Base-by-base conservation (phyloP, 352 stramenopile species). In the Blastocystis sp. region DNA sequence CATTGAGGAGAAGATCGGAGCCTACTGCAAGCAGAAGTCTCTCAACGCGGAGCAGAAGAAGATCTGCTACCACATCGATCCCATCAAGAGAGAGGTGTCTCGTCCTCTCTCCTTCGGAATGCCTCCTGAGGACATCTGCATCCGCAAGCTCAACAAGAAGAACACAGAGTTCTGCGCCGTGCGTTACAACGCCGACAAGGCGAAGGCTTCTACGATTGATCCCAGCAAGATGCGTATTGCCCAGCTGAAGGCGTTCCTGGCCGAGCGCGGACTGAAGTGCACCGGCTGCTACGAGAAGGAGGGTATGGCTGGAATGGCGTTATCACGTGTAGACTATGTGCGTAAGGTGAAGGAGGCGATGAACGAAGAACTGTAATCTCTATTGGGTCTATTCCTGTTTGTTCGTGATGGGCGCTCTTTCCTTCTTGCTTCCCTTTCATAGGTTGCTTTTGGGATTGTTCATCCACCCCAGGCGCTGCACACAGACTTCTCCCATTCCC, bases 21-120 rank as follows among this genome's bases (percentile, higher is more conserved):
- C 64, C 17, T 88, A 88, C 21, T 88, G 78, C 53, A 88, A 88
- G 48, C 64, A 88, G 43, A 88, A 88, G 62, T 69, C 62, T 21
- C 28, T 88, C 21, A 56, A 21, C 43, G 2, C 41, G 17, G 78
- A 88, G 23, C 78, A 88, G 28, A 88, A 88, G 78, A 88, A 88
- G 59, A 79, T 88, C 53, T 88, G 78, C 60, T 88, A 88, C 66
- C 78, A 88, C 78, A 79, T 88, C 45, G 78, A 88, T 78, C 78
- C 78, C 34, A 77, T 88, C 53, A 88, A 88, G 67, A 61, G 78
- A 41, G 78, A 88, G 34, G 38, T 88, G 28, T 88, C 78, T 11
- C 78, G 60, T 62, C 78, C 78, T 56, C 45, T 88, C 11, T 88
- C 78, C 66, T 88, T 78, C 45, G 64, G 67, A 88, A 88, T 88